Evolutionary conservation across 495 filamentous ascomycete genomes (phyloP).

Genomic region (Hypoxylon fragiforme): DNA sequence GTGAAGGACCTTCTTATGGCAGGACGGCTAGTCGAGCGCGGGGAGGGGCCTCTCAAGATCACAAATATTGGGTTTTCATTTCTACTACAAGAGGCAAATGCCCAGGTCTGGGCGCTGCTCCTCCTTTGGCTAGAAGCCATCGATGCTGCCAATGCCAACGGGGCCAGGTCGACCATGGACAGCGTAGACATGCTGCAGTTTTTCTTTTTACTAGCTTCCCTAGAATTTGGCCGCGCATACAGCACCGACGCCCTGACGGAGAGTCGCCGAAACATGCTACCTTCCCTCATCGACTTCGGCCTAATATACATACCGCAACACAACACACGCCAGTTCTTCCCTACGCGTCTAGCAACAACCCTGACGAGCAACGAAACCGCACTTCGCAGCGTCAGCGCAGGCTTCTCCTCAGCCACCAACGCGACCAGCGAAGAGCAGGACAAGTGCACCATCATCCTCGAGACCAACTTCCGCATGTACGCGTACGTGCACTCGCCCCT

Average conservation of each 20-base stretch:
- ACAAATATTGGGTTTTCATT: constrained; percentile 94
- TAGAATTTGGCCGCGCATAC: constrained; percentile 90
- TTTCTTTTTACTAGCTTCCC: constrained; percentile 89
- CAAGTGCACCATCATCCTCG: constrained; percentile 88
- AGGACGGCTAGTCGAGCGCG: constrained; percentile 75
- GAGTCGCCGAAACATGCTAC: constrained; percentile 82
- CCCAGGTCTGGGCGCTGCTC: constrained; percentile 93
- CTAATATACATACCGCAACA: constrained; percentile 73
- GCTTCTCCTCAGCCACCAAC: constrained; percentile 51
- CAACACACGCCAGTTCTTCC: constrained; percentile 75
- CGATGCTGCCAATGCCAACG: constrained; percentile 48
- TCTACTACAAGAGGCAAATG: constrained; percentile 89
- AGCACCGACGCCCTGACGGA: constrained; percentile 75
- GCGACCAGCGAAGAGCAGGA: constrained; percentile 48
- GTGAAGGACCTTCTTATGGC: constrained; percentile 80
- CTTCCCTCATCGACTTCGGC: constrained; percentile 84
- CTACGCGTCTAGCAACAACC: constrained; percentile 91
- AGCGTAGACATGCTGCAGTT: constrained; percentile 92
- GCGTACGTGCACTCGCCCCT: constrained; percentile 92
- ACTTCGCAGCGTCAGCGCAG: constrained; percentile 62
- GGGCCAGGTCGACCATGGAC: constrained; percentile 67
- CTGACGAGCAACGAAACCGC: constrained; percentile 80
- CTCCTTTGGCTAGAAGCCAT: constrained; percentile 89
- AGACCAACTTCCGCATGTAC: constrained; percentile 99
- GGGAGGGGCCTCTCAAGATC: constrained; percentile 62